Percentiles rank a stretch among this genome's conserved stretches.
These are phyloP conservation scores for Halophytophthora polymorphica DNA, from an alignment of 352 stramenopile species.

Conservation along the genomic window DNA sequence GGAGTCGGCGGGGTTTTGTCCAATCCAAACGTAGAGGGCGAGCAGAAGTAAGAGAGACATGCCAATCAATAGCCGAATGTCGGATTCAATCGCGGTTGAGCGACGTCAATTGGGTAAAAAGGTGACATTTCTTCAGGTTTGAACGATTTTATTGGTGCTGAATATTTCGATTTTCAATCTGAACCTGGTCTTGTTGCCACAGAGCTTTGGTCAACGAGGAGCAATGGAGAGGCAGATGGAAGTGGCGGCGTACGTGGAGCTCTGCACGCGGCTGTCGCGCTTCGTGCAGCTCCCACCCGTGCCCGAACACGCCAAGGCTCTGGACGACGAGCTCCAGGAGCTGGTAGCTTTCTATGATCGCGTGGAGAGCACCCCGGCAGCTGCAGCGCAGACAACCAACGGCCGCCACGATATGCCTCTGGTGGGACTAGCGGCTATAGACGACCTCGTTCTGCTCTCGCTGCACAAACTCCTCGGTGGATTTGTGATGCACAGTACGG, in stretches of 20 bases:
- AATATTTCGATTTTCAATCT: not conserved
- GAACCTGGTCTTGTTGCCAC: not conserved
- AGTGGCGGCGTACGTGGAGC: constrained; percentile 45
- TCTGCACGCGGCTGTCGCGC: constrained; percentile 66
- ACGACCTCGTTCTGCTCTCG: constrained; percentile 67
- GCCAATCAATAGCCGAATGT: constrained; percentile 11
- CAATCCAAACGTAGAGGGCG: not conserved
- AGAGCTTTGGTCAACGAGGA: constrained; percentile 3
- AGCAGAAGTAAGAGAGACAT: too few species aligned
- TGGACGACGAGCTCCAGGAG: constrained; percentile 24
- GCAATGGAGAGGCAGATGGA: constrained; percentile 16
- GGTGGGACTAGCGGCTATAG: constrained; percentile 34
- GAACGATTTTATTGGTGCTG: too few species aligned
- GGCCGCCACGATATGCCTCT: constrained; percentile 1
- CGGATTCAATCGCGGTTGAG: constrained; percentile 3
- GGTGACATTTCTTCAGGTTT: too few species aligned
- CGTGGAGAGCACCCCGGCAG: not conserved
- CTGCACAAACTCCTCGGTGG: constrained; percentile 52
- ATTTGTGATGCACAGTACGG: constrained; percentile 19
- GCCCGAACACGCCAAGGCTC: constrained; percentile 8
- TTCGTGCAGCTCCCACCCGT: constrained; percentile 40
- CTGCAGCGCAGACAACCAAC: constrained; percentile 1
- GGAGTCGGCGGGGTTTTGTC: constrained; percentile 1
- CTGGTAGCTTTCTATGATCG: constrained; percentile 32
- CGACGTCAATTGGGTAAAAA: not conserved